Evolutionary conservation across 106 monocot species (phyloP).

Genomic region (Dendrobium catenatum): DNA sequence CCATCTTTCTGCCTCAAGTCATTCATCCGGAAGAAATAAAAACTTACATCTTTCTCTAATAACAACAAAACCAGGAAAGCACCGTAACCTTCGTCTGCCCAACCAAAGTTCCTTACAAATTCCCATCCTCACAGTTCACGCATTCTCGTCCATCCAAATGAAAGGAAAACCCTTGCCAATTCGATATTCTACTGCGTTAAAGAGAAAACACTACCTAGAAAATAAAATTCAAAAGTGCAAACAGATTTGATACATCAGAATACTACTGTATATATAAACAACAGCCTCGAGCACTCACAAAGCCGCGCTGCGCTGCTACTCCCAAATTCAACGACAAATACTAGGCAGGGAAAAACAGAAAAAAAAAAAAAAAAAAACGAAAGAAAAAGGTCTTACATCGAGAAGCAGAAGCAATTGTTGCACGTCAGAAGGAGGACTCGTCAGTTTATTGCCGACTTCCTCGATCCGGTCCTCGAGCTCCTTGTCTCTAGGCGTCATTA

Average conservation of each 20-base stretch:
- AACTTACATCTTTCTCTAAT: background rate
- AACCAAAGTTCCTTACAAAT: background rate
- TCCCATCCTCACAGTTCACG: background rate
- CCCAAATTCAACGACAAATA: background rate
- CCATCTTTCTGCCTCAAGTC: background rate
- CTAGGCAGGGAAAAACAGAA: background rate
- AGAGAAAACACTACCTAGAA: background rate
- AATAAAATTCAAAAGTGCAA: background rate
- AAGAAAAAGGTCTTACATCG: conserved; percentile 32
- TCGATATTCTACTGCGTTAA: background rate
- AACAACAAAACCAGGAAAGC: background rate
- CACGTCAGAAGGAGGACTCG: conserved; percentile 23
- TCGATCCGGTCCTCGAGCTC: conserved; percentile 32
- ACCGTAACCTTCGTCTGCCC: background rate
- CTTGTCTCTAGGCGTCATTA: conserved; percentile 3
- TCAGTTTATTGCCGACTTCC: conserved; percentile 36
- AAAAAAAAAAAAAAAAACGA: background rate
- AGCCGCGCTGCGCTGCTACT: background rate
- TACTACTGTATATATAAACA: background rate
- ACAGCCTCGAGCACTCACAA: background rate
- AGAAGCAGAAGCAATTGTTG: conserved; percentile 44
- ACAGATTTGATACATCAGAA: background rate
- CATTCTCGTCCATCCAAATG: background rate
- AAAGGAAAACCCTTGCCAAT: background rate
- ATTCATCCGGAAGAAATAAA: background rate